These are phyloP conservation scores for Juglanconis sp. DNA, from an alignment of 2,329 filamentous ascomycete genomes.

Conservation along the genomic window DNA sequence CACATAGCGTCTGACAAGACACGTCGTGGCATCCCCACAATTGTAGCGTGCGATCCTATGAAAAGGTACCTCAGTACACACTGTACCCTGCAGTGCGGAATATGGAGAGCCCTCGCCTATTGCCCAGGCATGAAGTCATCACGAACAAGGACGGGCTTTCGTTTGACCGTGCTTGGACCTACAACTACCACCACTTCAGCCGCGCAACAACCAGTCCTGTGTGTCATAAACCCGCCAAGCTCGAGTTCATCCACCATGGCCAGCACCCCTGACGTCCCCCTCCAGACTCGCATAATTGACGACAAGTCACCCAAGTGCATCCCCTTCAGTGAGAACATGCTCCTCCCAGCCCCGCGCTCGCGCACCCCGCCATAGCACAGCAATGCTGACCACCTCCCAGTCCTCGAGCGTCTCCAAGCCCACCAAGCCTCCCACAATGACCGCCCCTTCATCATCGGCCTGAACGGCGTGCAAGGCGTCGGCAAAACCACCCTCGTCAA, in stretches of 20 bases:
- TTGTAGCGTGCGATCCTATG: too few species aligned
- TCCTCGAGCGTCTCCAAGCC: slow-evolving; percentile 55
- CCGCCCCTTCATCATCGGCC: slow-evolving; percentile 76
- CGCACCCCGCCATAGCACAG: background rate
- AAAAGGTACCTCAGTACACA: background rate
- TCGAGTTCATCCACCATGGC: slow-evolving; percentile 23
- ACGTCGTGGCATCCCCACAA: too few species aligned
- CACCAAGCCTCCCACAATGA: slow-evolving; percentile 12
- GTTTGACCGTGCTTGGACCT: background rate
- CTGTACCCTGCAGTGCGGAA: background rate
- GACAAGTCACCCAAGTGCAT: slow-evolving; percentile 77
- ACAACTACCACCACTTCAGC: background rate
- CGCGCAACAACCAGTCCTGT: background rate
- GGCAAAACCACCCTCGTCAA: slow-evolving; percentile 87
- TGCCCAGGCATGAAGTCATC: background rate
- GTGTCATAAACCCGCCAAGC: background rate
- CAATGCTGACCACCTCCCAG: background rate
- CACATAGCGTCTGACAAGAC: too few species aligned
- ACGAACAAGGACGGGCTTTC: background rate
- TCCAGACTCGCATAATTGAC: slow-evolving; percentile 54
- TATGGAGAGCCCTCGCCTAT: background rate
- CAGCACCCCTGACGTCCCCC: slow-evolving; percentile 25
- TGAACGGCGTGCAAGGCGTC: slow-evolving; percentile 88
- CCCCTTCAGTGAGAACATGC: slow-evolving; percentile 53
- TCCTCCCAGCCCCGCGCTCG: background rate